Conservation (phyloP, 306 rosid genomes). For the Quercus wislizeni region DNA sequence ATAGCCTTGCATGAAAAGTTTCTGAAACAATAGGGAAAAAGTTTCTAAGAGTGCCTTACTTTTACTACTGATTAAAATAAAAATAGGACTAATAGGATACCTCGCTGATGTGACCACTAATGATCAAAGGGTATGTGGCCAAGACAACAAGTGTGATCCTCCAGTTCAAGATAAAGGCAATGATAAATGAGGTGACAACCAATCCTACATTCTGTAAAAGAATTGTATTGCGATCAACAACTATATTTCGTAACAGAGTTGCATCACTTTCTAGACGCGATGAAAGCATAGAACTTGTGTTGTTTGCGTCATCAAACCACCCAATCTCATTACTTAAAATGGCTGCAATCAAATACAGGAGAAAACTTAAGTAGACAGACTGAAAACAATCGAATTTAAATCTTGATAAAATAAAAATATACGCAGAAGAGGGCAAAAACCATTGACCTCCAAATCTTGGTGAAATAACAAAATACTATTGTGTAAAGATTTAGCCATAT, state of each 20-base stretch:
- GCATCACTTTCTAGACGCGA: slow-evolving; percentile 86
- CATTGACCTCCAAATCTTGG: background rate
- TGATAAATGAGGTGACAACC: slow-evolving; percentile 77
- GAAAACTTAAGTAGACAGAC: slow-evolving; percentile 4
- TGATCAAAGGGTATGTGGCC: slow-evolving; percentile 87
- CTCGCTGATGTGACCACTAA: slow-evolving; percentile 95
- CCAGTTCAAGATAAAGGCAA: slow-evolving; percentile 91
- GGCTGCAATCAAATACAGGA: slow-evolving; percentile 49
- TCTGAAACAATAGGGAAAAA: slow-evolving; percentile 46
- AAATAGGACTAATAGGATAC: slow-evolving; percentile 31
- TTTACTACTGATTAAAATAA: background rate
- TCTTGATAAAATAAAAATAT: background rate
- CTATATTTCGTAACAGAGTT: slow-evolving; percentile 70
- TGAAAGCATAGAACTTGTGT: slow-evolving; percentile 87
- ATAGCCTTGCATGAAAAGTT: slow-evolving; percentile 89
- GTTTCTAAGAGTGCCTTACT: background rate
- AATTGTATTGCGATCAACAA: slow-evolving; percentile 83
- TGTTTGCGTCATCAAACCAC: slow-evolving; percentile 85
- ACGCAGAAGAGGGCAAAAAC: background rate
- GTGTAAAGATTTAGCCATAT: background rate
- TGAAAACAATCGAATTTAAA: background rate
- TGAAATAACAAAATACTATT: background rate
- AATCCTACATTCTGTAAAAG: slow-evolving; percentile 81
- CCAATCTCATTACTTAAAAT: slow-evolving; percentile 93
- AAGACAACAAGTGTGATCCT: slow-evolving; percentile 85